Percentiles rank a stretch among this genome's conserved stretches.
Evolutionary conservation across 208 protist genomes (phyloP).

Genomic region (Crithidia fasciculata): DNA sequence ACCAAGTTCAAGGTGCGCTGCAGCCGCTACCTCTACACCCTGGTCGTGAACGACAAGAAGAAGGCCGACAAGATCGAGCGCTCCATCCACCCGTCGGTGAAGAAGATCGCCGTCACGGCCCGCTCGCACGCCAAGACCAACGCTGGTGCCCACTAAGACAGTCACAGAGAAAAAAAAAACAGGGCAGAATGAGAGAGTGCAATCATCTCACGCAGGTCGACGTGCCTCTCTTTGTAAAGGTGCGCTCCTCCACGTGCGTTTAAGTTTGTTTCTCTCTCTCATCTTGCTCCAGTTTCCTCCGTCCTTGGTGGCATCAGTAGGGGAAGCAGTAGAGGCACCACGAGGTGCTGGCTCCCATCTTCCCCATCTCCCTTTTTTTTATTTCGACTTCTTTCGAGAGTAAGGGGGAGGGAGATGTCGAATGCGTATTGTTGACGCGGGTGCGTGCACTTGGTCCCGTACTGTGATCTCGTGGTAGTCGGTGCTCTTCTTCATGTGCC

Average conservation of each 20-base stretch:
- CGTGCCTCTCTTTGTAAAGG: no score
- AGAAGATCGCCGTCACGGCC: conserved; percentile 88
- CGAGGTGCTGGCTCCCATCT: no score
- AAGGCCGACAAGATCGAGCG: conserved; percentile 93
- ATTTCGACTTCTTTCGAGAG: no score
- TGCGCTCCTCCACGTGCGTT: not conserved
- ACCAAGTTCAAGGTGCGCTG: conserved; percentile 96
- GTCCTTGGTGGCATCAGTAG: no score
- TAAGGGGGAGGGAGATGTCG: no score
- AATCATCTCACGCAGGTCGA: no score
- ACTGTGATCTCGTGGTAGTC: no score
- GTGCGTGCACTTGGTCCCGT: no score
- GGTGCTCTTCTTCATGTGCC: no score
- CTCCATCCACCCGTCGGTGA: conserved; percentile 89
- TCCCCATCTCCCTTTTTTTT: no score
- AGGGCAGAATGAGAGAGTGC: not conserved
- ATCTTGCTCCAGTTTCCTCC: not conserved
- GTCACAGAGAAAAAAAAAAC: not conserved
- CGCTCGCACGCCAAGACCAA: conserved; percentile 86
- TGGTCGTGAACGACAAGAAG: conserved; percentile 92
- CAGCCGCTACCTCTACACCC: conserved; percentile 93
- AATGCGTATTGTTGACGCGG: no score
- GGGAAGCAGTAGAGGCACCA: no score
- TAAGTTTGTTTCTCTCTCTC: not conserved
- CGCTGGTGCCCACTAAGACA: conserved; percentile 42